phyloP scores from a whole-genome alignment of 2,329 filamentous ascomycete species.

The Ceratocystis diversiconidia region DNA sequence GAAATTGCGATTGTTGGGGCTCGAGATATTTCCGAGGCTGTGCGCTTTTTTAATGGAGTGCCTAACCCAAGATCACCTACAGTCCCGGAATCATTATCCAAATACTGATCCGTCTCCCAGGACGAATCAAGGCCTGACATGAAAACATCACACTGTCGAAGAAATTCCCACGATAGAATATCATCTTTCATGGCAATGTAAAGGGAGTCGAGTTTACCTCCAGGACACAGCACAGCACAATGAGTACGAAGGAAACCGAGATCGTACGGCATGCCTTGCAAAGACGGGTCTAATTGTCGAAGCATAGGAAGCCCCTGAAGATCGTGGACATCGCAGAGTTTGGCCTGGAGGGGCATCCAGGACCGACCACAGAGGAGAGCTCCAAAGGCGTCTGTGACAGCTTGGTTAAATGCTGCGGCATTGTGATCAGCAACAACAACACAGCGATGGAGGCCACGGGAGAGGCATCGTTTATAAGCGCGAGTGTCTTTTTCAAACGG shows the following conservation, averaged over 20 bases:
- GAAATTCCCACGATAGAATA: slow-evolving; percentile 41
- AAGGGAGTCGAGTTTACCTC: slow-evolving; percentile 42
- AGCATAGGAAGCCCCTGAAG: slow-evolving; percentile 45
- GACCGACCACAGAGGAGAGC: slow-evolving; percentile 34
- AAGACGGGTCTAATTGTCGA: slow-evolving; percentile 34
- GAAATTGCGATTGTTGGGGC: slow-evolving; percentile 21
- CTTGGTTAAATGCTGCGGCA: slow-evolving; percentile 34
- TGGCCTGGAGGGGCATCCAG: slow-evolving; percentile 46
- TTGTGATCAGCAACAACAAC: slow-evolving; percentile 38
- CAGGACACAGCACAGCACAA: slow-evolving; percentile 41
- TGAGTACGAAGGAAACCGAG: slow-evolving; percentile 37
- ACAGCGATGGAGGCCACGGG: slow-evolving; percentile 44
- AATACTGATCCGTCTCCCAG: slow-evolving; percentile 37
- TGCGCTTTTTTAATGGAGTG: slow-evolving; percentile 30
- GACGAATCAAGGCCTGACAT: slow-evolving; percentile 39
- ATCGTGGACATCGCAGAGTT: slow-evolving; percentile 40
- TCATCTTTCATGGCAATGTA: slow-evolving; percentile 44
- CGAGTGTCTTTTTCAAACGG: slow-evolving; percentile 48
- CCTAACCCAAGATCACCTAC: slow-evolving; percentile 13
- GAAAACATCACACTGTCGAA: slow-evolving; percentile 35
- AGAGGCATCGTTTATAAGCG: slow-evolving; percentile 47
- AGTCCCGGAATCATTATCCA: slow-evolving; percentile 28
- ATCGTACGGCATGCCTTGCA: slow-evolving; percentile 33
- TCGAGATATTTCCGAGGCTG: slow-evolving; percentile 38
- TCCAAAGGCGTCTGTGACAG: slow-evolving; percentile 37